Base-by-base conservation (phyloP, 2,329 filamentous ascomycete genomes). In the Colletotrichum tropicale region DNA sequence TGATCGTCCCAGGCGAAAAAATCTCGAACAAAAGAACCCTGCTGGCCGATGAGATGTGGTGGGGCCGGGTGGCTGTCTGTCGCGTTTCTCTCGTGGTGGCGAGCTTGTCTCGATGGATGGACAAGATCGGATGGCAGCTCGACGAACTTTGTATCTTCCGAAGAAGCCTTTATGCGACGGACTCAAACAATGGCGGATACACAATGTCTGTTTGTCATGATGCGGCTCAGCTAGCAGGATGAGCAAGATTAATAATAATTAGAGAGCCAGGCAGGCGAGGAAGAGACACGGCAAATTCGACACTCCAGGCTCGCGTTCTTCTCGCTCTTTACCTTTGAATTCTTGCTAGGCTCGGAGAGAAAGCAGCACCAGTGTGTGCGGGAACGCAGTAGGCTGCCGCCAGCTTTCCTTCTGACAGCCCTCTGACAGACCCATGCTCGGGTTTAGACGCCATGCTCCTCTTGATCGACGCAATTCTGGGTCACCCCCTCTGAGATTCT, bases 361-460 rank as follows among this genome's bases (percentile, higher is more conserved):
- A 18, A 43, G 13, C 9, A 48, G n/a, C 21, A 30, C 36, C 60
- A 64, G 13, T 21, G n/a, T 4, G n/a, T 21, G 43, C 43, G 43
- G 10, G n/a, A 21, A 48, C n/a, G 43, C n/a, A 48, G 43, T 48
- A 48, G 43, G 43, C 43, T 48, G 43, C 43, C 43, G 43, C 43
- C 43, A 48, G 43, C n/a, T 48, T 21, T 48, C 43, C 43, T 48
- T 48, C 43, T 48, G n/a, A 16, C 55, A 43, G 58, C 28, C 26
- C 66, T 34, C 64, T 65, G 43, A 73, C 64, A 65, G 58, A 56
- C 64, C 58, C 64, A 60, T 75, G 70, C 58, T 75, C 64, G 64
- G 65, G 8, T n/a, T 36, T 36, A 48, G 38, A 38, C 38, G 32
- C 70, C 55, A 58, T 60, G 70, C 43, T 30, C 15, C 65, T 48